Conservation (phyloP, 2,329 filamentous ascomycete species). For the Dactylellina leptospora region DNA sequence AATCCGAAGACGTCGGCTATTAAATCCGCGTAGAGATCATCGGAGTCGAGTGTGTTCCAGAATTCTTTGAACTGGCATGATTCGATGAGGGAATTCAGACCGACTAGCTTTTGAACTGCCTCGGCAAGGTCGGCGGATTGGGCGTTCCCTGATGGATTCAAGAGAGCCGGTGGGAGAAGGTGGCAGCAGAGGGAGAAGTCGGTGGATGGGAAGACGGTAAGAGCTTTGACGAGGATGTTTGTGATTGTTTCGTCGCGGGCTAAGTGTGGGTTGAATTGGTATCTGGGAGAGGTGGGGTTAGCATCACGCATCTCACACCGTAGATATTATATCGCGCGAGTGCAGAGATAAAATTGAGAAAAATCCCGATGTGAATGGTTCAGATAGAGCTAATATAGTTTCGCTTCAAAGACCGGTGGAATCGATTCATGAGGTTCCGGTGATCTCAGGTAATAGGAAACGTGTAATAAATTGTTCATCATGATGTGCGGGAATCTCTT, state of each 20-base stretch:
- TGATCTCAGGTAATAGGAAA: conserved; percentile 96
- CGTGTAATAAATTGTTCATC: conserved; percentile 80
- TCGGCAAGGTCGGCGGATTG: conserved; percentile 79
- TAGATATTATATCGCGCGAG: neutral
- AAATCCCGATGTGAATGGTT: conserved; percentile 61
- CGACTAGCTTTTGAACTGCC: conserved; percentile 85
- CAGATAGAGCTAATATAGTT: conserved; percentile 76
- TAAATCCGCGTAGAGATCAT: conserved; percentile 94
- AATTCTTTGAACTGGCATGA: conserved; percentile 89
- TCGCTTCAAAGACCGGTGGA: conserved; percentile 53
- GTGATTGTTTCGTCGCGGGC: conserved; percentile 96
- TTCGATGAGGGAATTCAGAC: conserved; percentile 85
- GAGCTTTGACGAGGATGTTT: conserved; percentile 97
- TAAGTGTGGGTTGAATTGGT: conserved; percentile 99
- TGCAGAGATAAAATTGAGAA: conserved; percentile 19
- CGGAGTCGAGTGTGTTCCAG: conserved; percentile 90
- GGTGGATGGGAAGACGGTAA: conserved; percentile 94
- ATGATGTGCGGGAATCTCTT: conserved; percentile 60
- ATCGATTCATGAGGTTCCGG: conserved; percentile 73
- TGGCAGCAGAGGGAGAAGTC: conserved; percentile 95
- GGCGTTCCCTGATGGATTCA: conserved; percentile 66
- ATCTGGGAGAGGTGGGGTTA: conserved; percentile 67
- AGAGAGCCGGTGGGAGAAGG: conserved; percentile 85
- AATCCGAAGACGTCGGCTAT: conserved; percentile 94
- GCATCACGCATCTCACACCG: neutral